A percentile compares a stretch with the other conserved stretches of the same genome.
Evolutionary conservation across 2,329 filamentous ascomycete genomes (phyloP).

Genomic region (Fusarium mangiferae): DNA sequence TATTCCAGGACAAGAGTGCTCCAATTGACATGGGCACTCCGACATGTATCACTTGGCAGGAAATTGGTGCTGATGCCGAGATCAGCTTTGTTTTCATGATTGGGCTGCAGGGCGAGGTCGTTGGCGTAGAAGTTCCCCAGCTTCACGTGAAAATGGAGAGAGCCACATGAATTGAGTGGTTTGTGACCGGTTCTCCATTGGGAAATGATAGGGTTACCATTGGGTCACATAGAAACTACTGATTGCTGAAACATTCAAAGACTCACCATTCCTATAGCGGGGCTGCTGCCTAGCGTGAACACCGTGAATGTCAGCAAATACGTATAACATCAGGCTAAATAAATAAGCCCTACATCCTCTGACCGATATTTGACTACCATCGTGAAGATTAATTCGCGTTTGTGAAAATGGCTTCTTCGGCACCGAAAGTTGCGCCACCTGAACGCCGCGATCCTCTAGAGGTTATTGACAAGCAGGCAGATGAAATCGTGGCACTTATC

Average conservation of each 20-base stretch:
- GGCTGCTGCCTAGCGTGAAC: slow-evolving; percentile 16
- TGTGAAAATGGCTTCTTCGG: slow-evolving; percentile 23
- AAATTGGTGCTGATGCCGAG: slow-evolving; percentile 25
- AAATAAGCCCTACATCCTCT: not conserved
- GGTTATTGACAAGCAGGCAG: slow-evolving; percentile 48
- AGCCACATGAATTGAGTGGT: not conserved
- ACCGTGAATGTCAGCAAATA: not conserved
- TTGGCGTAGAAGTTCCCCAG: slow-evolving; percentile 19
- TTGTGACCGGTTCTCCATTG: rapidly evolving
- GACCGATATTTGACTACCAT: not conserved
- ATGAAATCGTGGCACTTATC: slow-evolving; percentile 51
- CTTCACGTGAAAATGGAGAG: not conserved
- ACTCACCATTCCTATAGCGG: slow-evolving; percentile 9
- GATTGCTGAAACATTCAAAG: not conserved
- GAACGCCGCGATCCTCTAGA: slow-evolving; percentile 24
- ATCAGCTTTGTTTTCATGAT: slow-evolving; percentile 10
- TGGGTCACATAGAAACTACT: no score
- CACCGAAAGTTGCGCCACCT: slow-evolving; percentile 18
- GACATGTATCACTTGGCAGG: slow-evolving; percentile 49
- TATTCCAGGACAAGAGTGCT: slow-evolving; percentile 47
- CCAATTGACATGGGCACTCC: slow-evolving; percentile 47
- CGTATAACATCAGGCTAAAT: not conserved
- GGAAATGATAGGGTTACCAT: not conserved
- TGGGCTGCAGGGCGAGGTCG: not conserved
- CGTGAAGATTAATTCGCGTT: rapidly evolving